Evolutionary conservation across 306 rosid species (phyloP).

Genomic region (Fragaria iinumae): DNA sequence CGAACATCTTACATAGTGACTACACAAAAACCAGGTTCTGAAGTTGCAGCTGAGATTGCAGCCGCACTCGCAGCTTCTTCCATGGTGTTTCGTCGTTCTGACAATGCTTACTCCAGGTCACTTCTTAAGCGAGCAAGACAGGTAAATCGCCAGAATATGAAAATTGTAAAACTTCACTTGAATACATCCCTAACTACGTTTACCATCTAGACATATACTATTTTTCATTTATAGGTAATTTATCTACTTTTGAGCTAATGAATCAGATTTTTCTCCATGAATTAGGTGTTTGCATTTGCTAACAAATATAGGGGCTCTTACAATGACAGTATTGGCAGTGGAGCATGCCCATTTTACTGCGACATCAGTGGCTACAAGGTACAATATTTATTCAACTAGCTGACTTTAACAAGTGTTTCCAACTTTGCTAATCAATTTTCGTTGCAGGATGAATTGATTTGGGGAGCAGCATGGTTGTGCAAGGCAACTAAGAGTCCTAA

Average conservation of each 20-base stretch:
- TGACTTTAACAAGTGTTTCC: neutral
- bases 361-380: constrained; percentile 45
- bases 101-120: constrained; percentile 16
- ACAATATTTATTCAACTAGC: neutral
- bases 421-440: neutral
- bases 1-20: constrained; percentile 36
- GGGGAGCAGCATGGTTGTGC: constrained; percentile 56
- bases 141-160: constrained; percentile 10
- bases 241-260: neutral
- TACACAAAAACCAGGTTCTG: constrained; percentile 39
- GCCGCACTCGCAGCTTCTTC: constrained; percentile 61
- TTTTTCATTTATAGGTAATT: too few species aligned
- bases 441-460: constrained; percentile 46
- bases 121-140: constrained; percentile 26
- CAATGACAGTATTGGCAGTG: constrained; percentile 22
- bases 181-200: neutral
- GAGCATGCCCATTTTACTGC: constrained; percentile 50
- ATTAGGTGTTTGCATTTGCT: constrained; percentile 48
- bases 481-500: constrained; percentile 18
- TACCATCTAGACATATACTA: too few species aligned
- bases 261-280: neutral
- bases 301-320: constrained; percentile 42
- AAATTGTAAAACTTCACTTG: neutral
- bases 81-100: constrained; percentile 9
- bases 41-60: constrained; percentile 41